Conservation (phyloP, 2,329 filamentous ascomycete genomes). For the Aspergillus hortae region DNA sequence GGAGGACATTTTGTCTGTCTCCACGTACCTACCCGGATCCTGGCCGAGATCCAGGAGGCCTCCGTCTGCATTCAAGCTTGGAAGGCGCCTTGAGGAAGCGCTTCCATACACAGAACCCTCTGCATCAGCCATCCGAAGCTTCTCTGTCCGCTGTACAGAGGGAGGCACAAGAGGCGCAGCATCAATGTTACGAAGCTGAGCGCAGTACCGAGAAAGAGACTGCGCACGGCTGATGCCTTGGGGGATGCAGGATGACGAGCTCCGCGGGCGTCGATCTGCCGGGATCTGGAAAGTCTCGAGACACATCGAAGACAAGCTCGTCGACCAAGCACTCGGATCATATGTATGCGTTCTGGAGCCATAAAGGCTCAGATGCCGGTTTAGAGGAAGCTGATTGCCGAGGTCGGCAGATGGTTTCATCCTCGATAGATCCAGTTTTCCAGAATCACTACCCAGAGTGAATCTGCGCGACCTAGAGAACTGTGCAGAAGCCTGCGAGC, state of each 20-base stretch:
- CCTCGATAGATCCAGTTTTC: conserved; percentile 5
- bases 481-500: conserved; percentile 21
- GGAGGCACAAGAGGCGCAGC: background rate
- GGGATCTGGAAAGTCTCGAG: conserved; percentile 8
- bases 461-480: conserved; percentile 10
- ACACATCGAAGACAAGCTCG: conserved; percentile 12
- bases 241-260: conserved; percentile 9
- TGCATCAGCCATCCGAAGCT: background rate
- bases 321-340: conserved; percentile 12
- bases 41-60: too few relatives aligned
- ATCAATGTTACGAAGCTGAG: conserved; percentile 12
- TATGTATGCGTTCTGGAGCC: conserved; percentile 8
- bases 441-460: conserved; percentile 14
- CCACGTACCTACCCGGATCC: too few relatives aligned
- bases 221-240: background rate
- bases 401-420: background rate
- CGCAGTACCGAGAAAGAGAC: conserved; percentile 12
- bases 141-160: background rate
- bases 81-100: background rate
- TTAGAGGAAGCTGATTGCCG: conserved; percentile 10
- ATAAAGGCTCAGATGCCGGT: conserved; percentile 19
- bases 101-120: background rate
- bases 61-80: background rate
- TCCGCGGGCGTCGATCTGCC: conserved; percentile 6
- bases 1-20: background rate